phyloP scores from a whole-genome alignment of 345 rosid genomes.

The Litchi chinensis region DNA sequence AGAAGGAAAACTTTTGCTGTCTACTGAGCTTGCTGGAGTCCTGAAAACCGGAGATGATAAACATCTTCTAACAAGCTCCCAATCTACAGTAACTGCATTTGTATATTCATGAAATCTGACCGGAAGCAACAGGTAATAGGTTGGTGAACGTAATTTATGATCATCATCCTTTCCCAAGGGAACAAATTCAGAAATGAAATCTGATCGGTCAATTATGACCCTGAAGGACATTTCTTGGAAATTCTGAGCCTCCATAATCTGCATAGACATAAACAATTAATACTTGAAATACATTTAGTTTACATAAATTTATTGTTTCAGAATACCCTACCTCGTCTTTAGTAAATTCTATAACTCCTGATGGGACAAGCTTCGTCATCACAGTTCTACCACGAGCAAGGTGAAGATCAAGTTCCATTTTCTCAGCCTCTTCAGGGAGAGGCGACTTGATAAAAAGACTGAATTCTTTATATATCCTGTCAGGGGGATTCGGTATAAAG shows the following conservation, averaged over 20 bases:
- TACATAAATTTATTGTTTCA: slow-evolving; percentile 3
- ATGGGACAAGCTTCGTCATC: slow-evolving; percentile 57
- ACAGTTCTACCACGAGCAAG: slow-evolving; percentile 83
- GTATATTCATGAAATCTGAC: slow-evolving; percentile 36
- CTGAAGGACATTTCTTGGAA: slow-evolving; percentile 86
- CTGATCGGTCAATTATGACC: slow-evolving; percentile 65
- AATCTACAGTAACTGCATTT: slow-evolving; percentile 50
- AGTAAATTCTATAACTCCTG: slow-evolving; percentile 42
- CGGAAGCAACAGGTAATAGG: slow-evolving; percentile 87
- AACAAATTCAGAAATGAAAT: slow-evolving; percentile 57
- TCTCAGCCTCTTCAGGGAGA: slow-evolving; percentile 80
- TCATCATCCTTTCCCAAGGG: slow-evolving; percentile 49
- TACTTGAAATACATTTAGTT: slow-evolving; percentile 13
- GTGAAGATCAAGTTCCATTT: slow-evolving; percentile 80
- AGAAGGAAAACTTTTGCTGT: slow-evolving; percentile 34
- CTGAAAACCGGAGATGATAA: slow-evolving; percentile 76
- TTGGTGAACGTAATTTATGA: slow-evolving; percentile 44
- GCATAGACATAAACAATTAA: slow-evolving; percentile 30
- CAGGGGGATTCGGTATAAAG: slow-evolving; percentile 70
- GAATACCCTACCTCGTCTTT: slow-evolving; percentile 56
- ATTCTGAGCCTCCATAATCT: slow-evolving; percentile 62
- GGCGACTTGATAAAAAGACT: slow-evolving; percentile 76
- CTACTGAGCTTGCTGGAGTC: slow-evolving; percentile 36
- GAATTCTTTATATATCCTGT: slow-evolving; percentile 73
- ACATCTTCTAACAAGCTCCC: slow-evolving; percentile 68